Percentiles rank a stretch among this genome's conserved stretches.
Conservation (phyloP, 2,329 filamentous ascomycete genomes). For the Xenosphaeropsis pyriputrescens region DNA sequence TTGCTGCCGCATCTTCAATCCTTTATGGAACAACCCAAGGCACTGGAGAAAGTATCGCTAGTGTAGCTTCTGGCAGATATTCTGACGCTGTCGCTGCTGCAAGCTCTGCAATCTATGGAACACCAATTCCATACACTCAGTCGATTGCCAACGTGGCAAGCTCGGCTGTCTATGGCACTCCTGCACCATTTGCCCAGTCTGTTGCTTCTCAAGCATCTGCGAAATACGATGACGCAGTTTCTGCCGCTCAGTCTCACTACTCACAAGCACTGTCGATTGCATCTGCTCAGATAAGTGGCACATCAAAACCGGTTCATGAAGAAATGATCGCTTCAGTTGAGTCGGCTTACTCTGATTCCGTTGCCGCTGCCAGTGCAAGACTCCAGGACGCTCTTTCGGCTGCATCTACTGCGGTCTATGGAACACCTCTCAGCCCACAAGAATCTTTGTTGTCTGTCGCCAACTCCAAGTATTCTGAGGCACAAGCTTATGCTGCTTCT, state of each 20-base stretch:
- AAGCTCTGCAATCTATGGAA: constrained; percentile 47
- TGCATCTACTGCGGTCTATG: constrained; percentile 33
- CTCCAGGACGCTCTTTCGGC: constrained; percentile 39
- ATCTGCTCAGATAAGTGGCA: constrained; percentile 52
- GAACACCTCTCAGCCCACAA: constrained; percentile 21
- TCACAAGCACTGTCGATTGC: constrained; percentile 51
- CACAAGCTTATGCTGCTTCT: constrained; percentile 41
- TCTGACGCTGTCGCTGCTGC: constrained; percentile 41
- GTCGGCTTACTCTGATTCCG: constrained; percentile 50
- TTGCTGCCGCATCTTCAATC: constrained; percentile 38
- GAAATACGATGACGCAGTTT: constrained; percentile 50
- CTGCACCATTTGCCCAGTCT: constrained; percentile 28
- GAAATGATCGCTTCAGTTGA: constrained; percentile 56
- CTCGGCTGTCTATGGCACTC: constrained; percentile 48
- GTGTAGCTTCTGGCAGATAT: constrained; percentile 37
- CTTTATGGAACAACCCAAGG: constrained; percentile 33
- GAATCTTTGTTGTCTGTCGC: constrained; percentile 40
- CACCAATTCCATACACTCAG: constrained; percentile 22
- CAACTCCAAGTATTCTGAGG: constrained; percentile 51
- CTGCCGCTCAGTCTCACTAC: constrained; percentile 53
- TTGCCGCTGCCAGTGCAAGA: constrained; percentile 44
- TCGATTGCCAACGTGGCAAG: constrained; percentile 28
- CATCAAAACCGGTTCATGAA: constrained; percentile 53
- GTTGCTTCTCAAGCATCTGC: constrained; percentile 26
- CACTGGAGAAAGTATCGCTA: constrained; percentile 28